Evolutionary conservation across 345 rosid genomes (phyloP).

Genomic region (Eucalyptus pumila): DNA sequence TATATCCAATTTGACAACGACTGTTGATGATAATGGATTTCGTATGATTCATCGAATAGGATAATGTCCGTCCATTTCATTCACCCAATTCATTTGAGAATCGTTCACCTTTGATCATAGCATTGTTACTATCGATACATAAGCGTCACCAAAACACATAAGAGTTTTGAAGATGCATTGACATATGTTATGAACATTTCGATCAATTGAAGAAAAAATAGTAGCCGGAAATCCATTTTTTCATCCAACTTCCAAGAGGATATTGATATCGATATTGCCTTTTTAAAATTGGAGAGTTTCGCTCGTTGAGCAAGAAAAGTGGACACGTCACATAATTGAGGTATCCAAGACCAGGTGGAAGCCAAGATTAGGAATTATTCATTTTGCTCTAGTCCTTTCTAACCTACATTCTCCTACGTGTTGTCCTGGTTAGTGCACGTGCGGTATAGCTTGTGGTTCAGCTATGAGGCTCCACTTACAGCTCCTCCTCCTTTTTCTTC

Average conservation of each 20-base stretch:
- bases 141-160: accelerated
- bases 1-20: too few relatives aligned
- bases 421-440: background rate
- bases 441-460: background rate
- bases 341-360: background rate
- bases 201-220: background rate
- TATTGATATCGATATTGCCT: background rate
- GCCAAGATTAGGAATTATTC: background rate
- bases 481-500: background rate
- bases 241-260: background rate
- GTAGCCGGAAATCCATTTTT: background rate
- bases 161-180: accelerated
- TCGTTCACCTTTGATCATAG: accelerated
- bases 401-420: background rate
- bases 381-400: background rate
- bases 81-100: background rate
- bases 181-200: accelerated
- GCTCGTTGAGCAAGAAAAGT: background rate
- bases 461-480: background rate
- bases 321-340: background rate
- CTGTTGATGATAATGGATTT: too few relatives aligned
- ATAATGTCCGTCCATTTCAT: background rate
- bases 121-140: accelerated
- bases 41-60: background rate
- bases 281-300: background rate